Evolutionary conservation across 2,329 filamentous ascomycete species (phyloP).

Genomic region (Xylaria sp.): DNA sequence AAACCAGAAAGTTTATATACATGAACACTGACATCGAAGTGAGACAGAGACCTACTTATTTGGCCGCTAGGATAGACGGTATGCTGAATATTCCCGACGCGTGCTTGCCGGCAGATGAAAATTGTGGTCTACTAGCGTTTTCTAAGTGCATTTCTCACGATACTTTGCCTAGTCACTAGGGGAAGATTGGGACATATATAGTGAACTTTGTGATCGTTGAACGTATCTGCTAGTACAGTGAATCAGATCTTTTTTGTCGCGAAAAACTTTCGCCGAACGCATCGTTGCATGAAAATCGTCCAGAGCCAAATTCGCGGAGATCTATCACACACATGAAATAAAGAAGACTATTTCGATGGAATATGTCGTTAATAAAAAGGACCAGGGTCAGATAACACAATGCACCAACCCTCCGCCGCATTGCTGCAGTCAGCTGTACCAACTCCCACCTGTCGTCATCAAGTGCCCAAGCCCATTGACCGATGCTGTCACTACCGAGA

Average conservation of each 20-base stretch:
- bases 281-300: constrained; percentile 29
- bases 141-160: background rate
- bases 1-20: background rate
- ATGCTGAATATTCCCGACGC: background rate
- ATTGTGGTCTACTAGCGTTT: background rate
- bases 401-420: constrained; percentile 22
- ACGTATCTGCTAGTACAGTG: constrained; percentile 32
- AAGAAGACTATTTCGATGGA: constrained; percentile 40
- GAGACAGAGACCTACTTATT: background rate
- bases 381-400: constrained; percentile 32
- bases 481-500: constrained; percentile 16
- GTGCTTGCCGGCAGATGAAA: too few species aligned
- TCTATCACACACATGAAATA: constrained; percentile 34
- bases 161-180: background rate
- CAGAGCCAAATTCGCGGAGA: constrained; percentile 34
- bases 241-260: constrained; percentile 30
- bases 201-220: constrained; percentile 26
- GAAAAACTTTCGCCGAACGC: constrained; percentile 23
- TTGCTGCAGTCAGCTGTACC: constrained; percentile 24
- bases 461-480: constrained; percentile 20
- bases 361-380: constrained; percentile 32
- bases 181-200: background rate
- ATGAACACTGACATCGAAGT: background rate
- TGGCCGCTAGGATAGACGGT: background rate
- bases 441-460: constrained; percentile 15